Base-by-base conservation (phyloP, 2,329 filamentous ascomycete genomes). In the Hypomyces perniciosus region DNA sequence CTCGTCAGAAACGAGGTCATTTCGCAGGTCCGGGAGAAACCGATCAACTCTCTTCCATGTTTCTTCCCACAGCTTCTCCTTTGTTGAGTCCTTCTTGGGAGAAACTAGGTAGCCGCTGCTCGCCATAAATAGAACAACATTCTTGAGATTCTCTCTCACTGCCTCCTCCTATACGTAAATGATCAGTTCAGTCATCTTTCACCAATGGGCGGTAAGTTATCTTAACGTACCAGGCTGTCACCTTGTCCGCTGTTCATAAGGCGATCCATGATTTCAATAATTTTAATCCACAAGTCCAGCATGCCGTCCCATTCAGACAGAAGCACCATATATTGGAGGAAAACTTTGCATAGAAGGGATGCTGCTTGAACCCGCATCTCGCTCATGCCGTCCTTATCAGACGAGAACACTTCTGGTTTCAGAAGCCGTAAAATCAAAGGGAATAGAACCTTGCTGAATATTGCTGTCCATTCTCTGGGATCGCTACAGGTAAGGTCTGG, bases 191-290 rank as follows among this genome's bases (percentile, higher is more conserved):
- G 13, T 13, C 29, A 5, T n/a, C 9, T 26, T 10, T 4, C 33
- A 29, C 40, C 28, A 8, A 31, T 6, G 35, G 6, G 8, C 27
- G 6, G 29, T 44, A 4, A 31, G 10, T 13, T 30, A 30, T 9
- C 39, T 2, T 13, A 34, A 77, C 85, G 71, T 80, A 91, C 88
- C 65, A 95, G 71, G 61, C 86, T 92, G 62, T 95, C 90, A 27
- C 89, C 89, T 67, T 96, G 90, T 1, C 92, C 92, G 62, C 88
- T 93, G 63, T 96, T 96, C 84, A 96, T 95, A 57, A 99, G 78
- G 27, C 93, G 84, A 67, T 99, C 93, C 81, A 99, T 90, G 48
- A 96, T 88, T 59, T 91, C 90, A 57, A 97, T 80, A 50, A 97
- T 95, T 67, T 86, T 86, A 42, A 93, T 72, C 93, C 93, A 99